A percentile compares a stretch with the other conserved stretches of the same genome.
Conservation (phyloP, 192 early-diverging fungal species). For the Podila horticola region DNA sequence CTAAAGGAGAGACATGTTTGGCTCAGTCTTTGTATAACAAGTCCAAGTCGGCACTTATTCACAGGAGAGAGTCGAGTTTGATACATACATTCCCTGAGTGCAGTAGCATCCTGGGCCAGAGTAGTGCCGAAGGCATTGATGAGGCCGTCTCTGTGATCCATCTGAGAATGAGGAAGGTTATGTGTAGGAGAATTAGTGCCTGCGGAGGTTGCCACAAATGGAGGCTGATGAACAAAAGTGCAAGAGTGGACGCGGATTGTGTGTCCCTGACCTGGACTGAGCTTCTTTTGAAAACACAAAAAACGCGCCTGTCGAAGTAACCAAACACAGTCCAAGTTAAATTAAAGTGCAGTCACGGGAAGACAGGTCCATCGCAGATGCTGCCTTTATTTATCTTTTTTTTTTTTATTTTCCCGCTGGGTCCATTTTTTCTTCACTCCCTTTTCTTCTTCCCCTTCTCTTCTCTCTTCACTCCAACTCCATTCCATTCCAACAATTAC, state of each 20-base stretch:
- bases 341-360: no score
- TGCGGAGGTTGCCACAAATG: not conserved
- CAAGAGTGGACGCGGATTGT: not conserved
- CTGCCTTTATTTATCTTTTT: no score
- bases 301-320: not conserved
- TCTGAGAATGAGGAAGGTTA: not conserved
- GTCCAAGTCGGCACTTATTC: not conserved
- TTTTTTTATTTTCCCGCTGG: no score
- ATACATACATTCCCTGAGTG: slow-evolving; percentile 23
- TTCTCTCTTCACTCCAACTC: no score
- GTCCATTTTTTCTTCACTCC: no score
- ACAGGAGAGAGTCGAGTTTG: not conserved
- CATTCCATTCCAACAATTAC: no score
- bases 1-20: slow-evolving; percentile 7
- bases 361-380: no score
- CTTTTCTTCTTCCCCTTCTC: no score
- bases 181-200: no score
- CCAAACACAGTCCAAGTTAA: no score
- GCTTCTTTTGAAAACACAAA: not conserved
- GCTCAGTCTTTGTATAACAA: not conserved
- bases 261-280: no score
- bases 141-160: slow-evolving; percentile 4
- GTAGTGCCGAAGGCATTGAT: slow-evolving; percentile 16
- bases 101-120: slow-evolving; percentile 8
- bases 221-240: not conserved